phyloP scores from a whole-genome alignment of 768 basidiomycete genomes.

The Collybia nuda region DNA sequence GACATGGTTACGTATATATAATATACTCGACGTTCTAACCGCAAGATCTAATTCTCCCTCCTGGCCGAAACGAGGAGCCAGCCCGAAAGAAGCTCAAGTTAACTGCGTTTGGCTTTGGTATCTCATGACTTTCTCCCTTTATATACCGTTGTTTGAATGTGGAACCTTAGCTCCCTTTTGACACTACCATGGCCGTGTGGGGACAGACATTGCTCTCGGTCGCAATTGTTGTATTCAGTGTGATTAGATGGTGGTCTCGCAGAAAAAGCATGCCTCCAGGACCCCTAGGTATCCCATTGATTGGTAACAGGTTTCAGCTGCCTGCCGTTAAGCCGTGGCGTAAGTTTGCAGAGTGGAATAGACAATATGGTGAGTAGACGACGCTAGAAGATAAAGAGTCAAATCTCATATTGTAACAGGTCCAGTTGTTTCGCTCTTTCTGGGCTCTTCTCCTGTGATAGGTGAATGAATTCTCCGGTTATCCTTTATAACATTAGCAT shows the following conservation, averaged over 20 bases:
- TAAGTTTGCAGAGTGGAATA: slow-evolving; percentile 47
- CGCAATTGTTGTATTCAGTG: slow-evolving; percentile 18
- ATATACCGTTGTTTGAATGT: too few relatives aligned
- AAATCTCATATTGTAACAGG: slow-evolving; percentile 21
- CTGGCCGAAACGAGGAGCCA: too few relatives aligned
- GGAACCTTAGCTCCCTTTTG: too few relatives aligned
- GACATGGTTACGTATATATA: too few relatives aligned
- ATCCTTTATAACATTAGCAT: background rate
- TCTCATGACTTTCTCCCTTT: too few relatives aligned
- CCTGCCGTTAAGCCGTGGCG: slow-evolving; percentile 46
- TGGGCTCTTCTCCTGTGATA: slow-evolving; percentile 42
- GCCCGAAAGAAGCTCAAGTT: too few relatives aligned
- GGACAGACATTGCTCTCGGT: background rate
- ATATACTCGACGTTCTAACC: too few relatives aligned
- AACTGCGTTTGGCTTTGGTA: too few relatives aligned
- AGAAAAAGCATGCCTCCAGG: slow-evolving; percentile 43
- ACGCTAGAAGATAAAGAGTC: background rate
- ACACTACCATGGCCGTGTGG: too few relatives aligned
- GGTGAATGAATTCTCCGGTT: slow-evolving; percentile 18
- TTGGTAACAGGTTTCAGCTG: slow-evolving; percentile 47
- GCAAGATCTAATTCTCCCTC: too few relatives aligned
- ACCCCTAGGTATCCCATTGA: slow-evolving; percentile 39
- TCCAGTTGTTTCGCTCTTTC: slow-evolving; percentile 37
- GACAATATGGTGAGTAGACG: slow-evolving; percentile 35
- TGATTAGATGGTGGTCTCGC: slow-evolving; percentile 27